A percentile compares a stretch with the other conserved stretches of the same genome.
phyloP scores from a whole-genome alignment of 75 land plant genomes.

The Pseudotsuga menziesii region DNA sequence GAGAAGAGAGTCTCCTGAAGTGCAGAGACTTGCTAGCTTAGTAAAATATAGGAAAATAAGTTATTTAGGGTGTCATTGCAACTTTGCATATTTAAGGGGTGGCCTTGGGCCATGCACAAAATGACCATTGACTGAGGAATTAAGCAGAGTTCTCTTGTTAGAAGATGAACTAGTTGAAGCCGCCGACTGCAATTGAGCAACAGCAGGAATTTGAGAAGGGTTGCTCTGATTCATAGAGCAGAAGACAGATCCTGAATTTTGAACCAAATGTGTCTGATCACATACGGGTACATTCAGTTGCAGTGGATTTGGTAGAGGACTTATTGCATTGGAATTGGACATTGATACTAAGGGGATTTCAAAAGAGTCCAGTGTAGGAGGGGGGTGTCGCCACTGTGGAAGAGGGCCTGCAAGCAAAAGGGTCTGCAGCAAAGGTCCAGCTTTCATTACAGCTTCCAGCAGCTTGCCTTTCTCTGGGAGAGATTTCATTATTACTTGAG shows the following conservation, averaged over 20 bases:
- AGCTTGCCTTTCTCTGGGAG: conserved; percentile 86
- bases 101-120: conserved; percentile 13
- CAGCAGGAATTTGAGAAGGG: conserved; percentile 1
- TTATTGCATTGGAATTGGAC: conserved; percentile 13
- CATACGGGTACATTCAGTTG: neutral
- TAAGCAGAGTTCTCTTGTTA: conserved; percentile 8
- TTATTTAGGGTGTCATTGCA: conserved; percentile 6
- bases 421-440: conserved; percentile 84
- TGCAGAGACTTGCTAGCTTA: neutral
- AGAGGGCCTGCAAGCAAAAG: conserved; percentile 80
- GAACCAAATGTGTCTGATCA: neutral
- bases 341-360: conserved; percentile 56
- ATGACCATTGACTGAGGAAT: conserved; percentile 7
- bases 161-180: conserved; percentile 11
- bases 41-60: neutral
- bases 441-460: conserved; percentile 72
- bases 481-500: conserved; percentile 38
- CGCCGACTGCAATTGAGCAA: neutral
- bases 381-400: conserved; percentile 87
- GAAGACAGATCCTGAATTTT: conserved; percentile 4
- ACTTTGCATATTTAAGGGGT: conserved; percentile 1
- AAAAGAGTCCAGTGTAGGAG: conserved; percentile 51
- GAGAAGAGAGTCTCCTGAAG: neutral
- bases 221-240: conserved; percentile 2
- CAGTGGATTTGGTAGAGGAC: conserved; percentile 5